These are phyloP conservation scores for Protomyces inouyei DNA, from an alignment of 1,139 yeast genomes.

Conservation along the genomic window DNA sequence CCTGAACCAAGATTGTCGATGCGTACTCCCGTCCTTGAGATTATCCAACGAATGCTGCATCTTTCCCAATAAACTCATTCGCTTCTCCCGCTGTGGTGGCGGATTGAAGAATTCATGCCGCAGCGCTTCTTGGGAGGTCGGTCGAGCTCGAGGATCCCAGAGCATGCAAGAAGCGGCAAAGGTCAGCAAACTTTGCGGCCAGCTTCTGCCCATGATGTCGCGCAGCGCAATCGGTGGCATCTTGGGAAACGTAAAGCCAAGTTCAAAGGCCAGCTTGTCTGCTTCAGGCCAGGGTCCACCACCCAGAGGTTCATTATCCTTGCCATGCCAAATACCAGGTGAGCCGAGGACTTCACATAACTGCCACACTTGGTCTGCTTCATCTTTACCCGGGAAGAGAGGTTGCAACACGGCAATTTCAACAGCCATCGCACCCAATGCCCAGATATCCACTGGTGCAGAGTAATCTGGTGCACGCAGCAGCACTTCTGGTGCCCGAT, in stretches of 20 bases:
- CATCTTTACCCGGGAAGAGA: conserved; percentile 76
- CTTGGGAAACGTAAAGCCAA: conserved; percentile 64
- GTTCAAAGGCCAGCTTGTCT: conserved; percentile 65
- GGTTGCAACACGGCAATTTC: conserved; percentile 76
- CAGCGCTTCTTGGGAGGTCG: conserved; percentile 6
- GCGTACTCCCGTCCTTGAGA: background rate
- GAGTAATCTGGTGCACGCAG: conserved; percentile 64
- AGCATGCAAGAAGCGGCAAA: conserved; percentile 1
- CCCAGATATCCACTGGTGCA: conserved; percentile 86
- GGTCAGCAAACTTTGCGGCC: conserved; percentile 19
- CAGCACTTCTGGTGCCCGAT: conserved; percentile 87
- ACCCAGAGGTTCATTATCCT: conserved; percentile 59
- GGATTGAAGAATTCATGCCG: conserved; percentile 10
- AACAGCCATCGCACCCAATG: conserved; percentile 79
- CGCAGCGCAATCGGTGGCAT: conserved; percentile 35
- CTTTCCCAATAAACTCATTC: background rate
- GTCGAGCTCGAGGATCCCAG: conserved; percentile 15
- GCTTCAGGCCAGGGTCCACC: conserved; percentile 71
- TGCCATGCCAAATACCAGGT: conserved; percentile 44
- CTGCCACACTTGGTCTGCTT: conserved; percentile 68
- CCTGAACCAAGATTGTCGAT: conserved; percentile 1
- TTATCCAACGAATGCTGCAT: background rate
- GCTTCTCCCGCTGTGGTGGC: background rate
- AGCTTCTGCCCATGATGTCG: conserved; percentile 8
- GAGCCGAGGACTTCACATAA: conserved; percentile 67